Base-by-base conservation (phyloP, 352 stramenopile genomes). In the Chrysophaeum taylorii region DNA sequence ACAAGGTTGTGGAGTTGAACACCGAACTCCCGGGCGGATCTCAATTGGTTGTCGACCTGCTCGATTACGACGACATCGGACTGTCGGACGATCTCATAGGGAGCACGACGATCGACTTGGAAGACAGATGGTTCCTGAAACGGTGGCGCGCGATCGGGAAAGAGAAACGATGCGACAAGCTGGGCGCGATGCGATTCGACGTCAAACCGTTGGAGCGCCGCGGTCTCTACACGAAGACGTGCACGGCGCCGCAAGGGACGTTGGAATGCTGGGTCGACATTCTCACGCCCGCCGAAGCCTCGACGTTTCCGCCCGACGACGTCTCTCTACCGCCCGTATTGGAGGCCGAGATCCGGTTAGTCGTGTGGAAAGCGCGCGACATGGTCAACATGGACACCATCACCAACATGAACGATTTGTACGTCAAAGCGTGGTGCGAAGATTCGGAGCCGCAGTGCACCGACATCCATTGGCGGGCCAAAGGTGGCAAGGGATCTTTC, bases 1-100 rank as follows among this genome's bases (percentile, higher is more conserved):
- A 95, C 80, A 89, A 87, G 68, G 87, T 89, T 78, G 89, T 92
- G 64, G 85, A 93, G 74, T 89, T 96, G 73, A 91, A 92, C 69
- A 84, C 87, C 18, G 78, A 92, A 71, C 77, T 96, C 4, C 89
- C 89, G 1, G 89, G 89, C 53, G 84, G 87, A 0, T 88, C 84
- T 7, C 85, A 90, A 50, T 70, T 96, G 60, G 85, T 84, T 42
- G 92, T 96, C 43, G 80, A 91, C 50, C 83, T 88, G 0, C 91
- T 92, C 80, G 90, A 96, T 72, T 86, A 90, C 63, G 90, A 96
- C 64, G 72, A 89, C 1, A 90, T 96, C 31, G 81, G 79, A 29
- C n/a, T n/a, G 18, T 84, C 78, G 35, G 90, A 95, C 64, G 87
- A 95, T 39, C 86, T 95, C 41, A 91, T 96, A 60, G 90, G 90